phyloP scores from a whole-genome alignment of 768 basidiomycete genomes.

The Leccinum fibrillosum region DNA sequence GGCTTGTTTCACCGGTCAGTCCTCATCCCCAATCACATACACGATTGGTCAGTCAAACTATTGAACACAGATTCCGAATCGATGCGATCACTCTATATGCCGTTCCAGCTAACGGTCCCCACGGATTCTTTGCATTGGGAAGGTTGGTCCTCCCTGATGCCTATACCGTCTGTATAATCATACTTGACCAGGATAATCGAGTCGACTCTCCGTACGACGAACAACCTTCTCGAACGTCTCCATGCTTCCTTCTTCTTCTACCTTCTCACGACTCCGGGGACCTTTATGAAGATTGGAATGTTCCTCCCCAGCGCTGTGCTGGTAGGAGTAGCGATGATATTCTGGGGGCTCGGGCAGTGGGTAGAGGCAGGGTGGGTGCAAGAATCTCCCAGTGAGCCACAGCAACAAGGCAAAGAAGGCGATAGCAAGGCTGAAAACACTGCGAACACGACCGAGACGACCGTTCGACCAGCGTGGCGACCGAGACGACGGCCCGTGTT shows the following conservation, averaged over 20 bases:
- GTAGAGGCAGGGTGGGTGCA: conserved; percentile 58
- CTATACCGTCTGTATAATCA: not conserved
- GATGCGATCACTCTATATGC: conserved; percentile 92
- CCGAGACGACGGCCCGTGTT: conserved; percentile 52
- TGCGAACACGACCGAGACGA: not conserved
- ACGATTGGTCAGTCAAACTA: not conserved
- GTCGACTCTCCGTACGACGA: conserved; percentile 83
- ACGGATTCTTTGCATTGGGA: conserved; percentile 93
- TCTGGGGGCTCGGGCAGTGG: conserved; percentile 77
- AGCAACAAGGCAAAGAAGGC: conserved; percentile 7
- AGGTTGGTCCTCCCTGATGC: conserved; percentile 46
- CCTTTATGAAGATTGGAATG: conserved; percentile 85
- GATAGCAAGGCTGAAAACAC: conserved; percentile 10
- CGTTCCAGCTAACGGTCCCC: conserved; percentile 83
- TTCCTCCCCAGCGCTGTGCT: conserved; percentile 88
- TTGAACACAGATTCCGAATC: conserved; percentile 71
- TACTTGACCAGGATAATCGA: conserved; percentile 62
- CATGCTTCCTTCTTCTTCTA: conserved; percentile 99
- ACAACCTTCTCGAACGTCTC: conserved; percentile 92
- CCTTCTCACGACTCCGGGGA: conserved; percentile 49
- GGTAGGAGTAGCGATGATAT: conserved; percentile 81
- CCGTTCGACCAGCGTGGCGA: conserved; percentile 5
- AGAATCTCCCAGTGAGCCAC: not conserved
- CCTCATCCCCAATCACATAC: conserved; percentile 16
- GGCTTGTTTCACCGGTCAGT: conserved; percentile 83